Evolutionary conservation across 2,329 filamentous ascomycete species (phyloP).

Genomic region (Mariannaea sp.): DNA sequence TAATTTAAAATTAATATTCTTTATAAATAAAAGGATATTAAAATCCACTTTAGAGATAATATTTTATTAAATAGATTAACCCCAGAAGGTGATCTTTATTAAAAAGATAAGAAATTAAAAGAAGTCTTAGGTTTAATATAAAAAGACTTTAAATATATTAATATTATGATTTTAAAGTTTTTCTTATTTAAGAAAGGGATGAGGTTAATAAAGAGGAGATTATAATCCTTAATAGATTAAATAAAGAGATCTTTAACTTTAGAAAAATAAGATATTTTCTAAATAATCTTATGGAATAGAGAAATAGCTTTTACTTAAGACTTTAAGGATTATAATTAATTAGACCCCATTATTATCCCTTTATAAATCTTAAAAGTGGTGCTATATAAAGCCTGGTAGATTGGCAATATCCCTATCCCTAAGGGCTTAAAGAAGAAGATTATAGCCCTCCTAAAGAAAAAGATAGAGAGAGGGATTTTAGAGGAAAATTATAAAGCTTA

Average conservation of each 20-base stretch:
- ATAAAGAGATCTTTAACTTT: neutral
- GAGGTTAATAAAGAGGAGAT: neutral
- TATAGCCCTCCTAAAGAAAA: neutral
- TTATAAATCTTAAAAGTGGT: neutral
- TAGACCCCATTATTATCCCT: neutral
- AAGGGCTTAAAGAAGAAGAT: neutral
- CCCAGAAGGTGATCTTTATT: no score
- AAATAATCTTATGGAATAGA: neutral
- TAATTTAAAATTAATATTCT: no score
- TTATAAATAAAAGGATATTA: no score
- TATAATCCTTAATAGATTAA: neutral
- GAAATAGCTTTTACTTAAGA: neutral
- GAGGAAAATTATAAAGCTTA: neutral
- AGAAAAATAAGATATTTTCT: neutral
- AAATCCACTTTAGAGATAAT: no score
- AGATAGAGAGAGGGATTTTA: neutral
- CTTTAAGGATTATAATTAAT: neutral
- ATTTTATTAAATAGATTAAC: no score
- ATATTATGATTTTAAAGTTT: constrained; percentile 1
- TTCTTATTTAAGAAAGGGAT: neutral
- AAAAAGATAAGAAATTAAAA: neutral
- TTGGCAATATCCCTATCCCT: neutral
- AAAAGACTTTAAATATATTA: neutral
- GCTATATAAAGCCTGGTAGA: neutral
- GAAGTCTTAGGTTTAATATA: neutral